Conservation (phyloP, 2,329 filamentous ascomycete species). For the Cladosporium velox region DNA sequence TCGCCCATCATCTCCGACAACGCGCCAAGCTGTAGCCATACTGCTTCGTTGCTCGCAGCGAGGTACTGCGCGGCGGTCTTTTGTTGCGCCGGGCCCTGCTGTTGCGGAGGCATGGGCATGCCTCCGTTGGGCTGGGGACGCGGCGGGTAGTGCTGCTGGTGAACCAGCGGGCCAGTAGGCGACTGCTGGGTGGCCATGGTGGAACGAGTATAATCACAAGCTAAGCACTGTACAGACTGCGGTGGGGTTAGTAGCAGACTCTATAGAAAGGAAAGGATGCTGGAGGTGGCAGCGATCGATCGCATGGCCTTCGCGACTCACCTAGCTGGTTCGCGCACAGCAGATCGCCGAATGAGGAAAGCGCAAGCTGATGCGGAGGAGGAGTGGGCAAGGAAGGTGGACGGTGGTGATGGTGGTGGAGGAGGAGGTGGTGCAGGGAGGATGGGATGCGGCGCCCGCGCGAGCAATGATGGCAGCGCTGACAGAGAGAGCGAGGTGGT, state of each 20-base stretch:
- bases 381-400: neutral
- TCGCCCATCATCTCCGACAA: constrained; percentile 86
- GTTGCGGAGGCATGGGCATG: constrained; percentile 41
- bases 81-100: constrained; percentile 55
- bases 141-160: constrained; percentile 66
- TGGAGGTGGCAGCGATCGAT: neutral
- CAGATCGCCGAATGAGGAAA: constrained; percentile 19
- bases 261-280: neutral
- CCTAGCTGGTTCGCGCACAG: constrained; percentile 20
- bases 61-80: constrained; percentile 73
- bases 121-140: constrained; percentile 60
- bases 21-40: constrained; percentile 90
- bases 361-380: constrained; percentile 9
- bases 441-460: constrained; percentile 2
- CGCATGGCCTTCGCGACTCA: constrained; percentile 18
- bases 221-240: constrained; percentile 2
- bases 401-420: neutral
- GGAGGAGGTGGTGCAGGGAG: neutral
- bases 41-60: constrained; percentile 75
- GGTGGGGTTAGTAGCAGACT: neutral
- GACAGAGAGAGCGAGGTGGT: constrained; percentile 19
- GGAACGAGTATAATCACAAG: neutral
- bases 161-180: constrained; percentile 68
- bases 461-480: constrained; percentile 14
- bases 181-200: constrained; percentile 62